phyloP scores from a whole-genome alignment of 1,284 basidiomycete genomes.

The Schizophyllum amplum region DNA sequence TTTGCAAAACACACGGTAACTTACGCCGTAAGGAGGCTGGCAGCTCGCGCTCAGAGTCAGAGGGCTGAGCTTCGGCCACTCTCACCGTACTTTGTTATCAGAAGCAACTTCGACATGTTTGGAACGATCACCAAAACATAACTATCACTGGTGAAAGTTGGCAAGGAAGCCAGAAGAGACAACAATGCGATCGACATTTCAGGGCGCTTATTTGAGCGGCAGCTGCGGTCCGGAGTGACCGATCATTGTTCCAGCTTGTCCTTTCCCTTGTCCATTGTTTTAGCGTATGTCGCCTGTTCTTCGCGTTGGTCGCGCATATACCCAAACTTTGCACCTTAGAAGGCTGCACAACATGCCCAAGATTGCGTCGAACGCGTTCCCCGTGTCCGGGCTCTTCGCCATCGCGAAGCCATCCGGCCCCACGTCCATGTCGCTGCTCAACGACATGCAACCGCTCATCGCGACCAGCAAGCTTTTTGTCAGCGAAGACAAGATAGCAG shows the following conservation, averaged over 20 bases:
- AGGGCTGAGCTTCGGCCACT: too few species aligned
- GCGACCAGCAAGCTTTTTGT: constrained; percentile 78
- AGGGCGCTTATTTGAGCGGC: background rate
- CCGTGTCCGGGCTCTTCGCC: constrained; percentile 77
- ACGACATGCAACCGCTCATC: constrained; percentile 79
- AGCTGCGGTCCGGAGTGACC: background rate
- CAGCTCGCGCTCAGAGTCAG: too few species aligned
- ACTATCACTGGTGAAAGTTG: too few species aligned
- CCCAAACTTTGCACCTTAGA: background rate
- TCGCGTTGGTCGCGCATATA: background rate
- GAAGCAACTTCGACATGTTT: too few species aligned
- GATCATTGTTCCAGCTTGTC: background rate
- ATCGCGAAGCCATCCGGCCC: constrained; percentile 83
- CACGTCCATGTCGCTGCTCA: constrained; percentile 87
- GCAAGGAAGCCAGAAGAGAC: too few species aligned
- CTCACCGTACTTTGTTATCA: too few species aligned
- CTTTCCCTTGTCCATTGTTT: background rate
- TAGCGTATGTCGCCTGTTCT: background rate
- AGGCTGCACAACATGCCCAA: constrained; percentile 51
- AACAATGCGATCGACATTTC: too few species aligned
- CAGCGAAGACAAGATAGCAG: constrained; percentile 43
- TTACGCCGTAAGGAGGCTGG: too few species aligned
- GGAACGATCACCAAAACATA: too few species aligned
- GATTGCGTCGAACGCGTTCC: constrained; percentile 39
- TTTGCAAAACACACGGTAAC: background rate